Evolutionary conservation across 345 rosid genomes (phyloP).

Genomic region (Salix koriyanagi): DNA sequence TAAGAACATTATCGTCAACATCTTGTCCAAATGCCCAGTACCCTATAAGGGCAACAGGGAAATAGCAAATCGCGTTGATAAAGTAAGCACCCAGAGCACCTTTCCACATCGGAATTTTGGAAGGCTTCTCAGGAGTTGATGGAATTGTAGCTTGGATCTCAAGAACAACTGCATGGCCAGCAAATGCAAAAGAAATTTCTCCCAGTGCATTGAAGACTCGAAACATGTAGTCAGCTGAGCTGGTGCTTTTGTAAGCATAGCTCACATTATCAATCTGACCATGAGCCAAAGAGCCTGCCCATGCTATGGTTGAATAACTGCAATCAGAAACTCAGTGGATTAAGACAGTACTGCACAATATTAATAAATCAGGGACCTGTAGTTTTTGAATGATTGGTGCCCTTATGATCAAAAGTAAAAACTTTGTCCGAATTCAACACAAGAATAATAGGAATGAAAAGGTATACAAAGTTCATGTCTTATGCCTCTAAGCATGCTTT

Average conservation of each 20-base stretch:
- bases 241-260: constrained; percentile 53
- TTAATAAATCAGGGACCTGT: not conserved
- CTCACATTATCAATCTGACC: constrained; percentile 59
- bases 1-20: constrained; percentile 78
- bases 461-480: not conserved
- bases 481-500: not conserved
- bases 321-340: not conserved
- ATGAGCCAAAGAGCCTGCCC: constrained; percentile 67
- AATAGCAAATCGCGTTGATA: constrained; percentile 80
- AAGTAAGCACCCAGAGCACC: constrained; percentile 80
- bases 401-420: not conserved
- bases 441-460: not conserved
- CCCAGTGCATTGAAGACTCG: constrained; percentile 81
- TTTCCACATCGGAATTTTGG: constrained; percentile 85
- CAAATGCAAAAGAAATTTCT: constrained; percentile 81
- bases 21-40: constrained; percentile 81
- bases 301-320: constrained; percentile 94
- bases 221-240: constrained; percentile 51
- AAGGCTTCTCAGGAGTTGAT: constrained; percentile 78
- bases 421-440: not conserved
- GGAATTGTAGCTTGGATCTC: constrained; percentile 97
- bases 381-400: not conserved
- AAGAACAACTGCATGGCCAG: constrained; percentile 86
- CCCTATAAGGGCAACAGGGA: constrained; percentile 86
- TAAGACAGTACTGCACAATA: not conserved